A percentile compares a stretch with the other conserved stretches of the same genome.
phyloP scores from a whole-genome alignment of 169 alveolate genomes.

The Besnoitia besnoiti region DNA sequence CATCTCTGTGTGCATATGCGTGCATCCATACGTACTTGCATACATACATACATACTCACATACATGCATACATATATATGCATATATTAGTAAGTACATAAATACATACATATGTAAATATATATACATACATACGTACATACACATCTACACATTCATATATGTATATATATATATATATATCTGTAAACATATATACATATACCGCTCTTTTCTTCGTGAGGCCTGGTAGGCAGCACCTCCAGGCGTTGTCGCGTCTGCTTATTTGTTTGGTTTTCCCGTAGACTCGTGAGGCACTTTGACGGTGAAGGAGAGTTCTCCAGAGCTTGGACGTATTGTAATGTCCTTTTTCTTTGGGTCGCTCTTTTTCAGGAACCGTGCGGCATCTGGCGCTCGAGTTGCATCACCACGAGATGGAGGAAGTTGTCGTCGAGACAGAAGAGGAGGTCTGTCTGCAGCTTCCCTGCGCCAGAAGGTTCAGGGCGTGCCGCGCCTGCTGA shows the following conservation, averaged over 20 bases:
- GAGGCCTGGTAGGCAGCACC: no score
- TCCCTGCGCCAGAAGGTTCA: background rate
- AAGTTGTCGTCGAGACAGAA: slow-evolving; percentile 24
- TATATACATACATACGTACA: background rate
- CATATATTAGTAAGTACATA: background rate
- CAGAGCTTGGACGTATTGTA: background rate
- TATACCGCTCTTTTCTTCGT: background rate
- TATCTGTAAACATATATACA: background rate
- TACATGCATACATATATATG: background rate
- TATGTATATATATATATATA: background rate
- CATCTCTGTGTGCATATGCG: background rate
- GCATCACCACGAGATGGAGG: background rate
- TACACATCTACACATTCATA: background rate
- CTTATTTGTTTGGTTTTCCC: no score
- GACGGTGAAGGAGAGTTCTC: no score
- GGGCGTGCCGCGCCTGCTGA: no score
- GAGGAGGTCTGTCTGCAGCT: slow-evolving; percentile 33
- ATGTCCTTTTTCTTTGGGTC: background rate
- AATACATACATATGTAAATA: background rate
- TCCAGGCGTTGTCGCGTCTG: no score
- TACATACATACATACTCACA: background rate
- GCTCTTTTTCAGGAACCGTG: background rate
- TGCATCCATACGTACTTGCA: background rate
- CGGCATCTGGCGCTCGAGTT: slow-evolving; percentile 40
- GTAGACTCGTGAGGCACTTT: no score